Percentiles rank a stretch among this genome's conserved stretches.
Evolutionary conservation across 441 rosid species (phyloP).

Genomic region (Biscutella laevigata): DNA sequence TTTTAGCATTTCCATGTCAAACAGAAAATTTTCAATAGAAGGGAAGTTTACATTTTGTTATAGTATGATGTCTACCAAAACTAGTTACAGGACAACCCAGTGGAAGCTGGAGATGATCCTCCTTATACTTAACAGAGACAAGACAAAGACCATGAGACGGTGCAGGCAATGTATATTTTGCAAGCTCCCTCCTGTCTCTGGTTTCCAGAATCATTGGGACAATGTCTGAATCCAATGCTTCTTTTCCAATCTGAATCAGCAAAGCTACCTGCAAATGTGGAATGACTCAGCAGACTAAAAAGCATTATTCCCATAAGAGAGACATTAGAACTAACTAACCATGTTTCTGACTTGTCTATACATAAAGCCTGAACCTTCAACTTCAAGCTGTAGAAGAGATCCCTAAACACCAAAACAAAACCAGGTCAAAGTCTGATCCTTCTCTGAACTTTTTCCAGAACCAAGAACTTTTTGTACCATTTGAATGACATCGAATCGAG

Average conservation of each 20-base stretch:
- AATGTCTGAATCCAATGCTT: slow-evolving; percentile 63
- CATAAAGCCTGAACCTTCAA: slow-evolving; percentile 83
- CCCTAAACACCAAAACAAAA: slow-evolving; percentile 37
- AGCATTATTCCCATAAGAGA: background rate
- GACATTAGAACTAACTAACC: slow-evolving; percentile 35
- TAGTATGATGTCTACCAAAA: slow-evolving; percentile 54
- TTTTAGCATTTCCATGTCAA: background rate
- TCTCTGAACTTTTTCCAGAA: background rate
- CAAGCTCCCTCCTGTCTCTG: slow-evolving; percentile 64
- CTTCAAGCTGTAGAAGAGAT: slow-evolving; percentile 65
- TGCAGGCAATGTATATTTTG: slow-evolving; percentile 46
- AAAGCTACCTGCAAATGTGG: slow-evolving; percentile 52
- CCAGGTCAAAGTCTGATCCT: background rate
- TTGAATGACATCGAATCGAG: slow-evolving; percentile 50
- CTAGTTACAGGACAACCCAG: slow-evolving; percentile 48
- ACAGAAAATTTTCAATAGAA: slow-evolving; percentile 12
- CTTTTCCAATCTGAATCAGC: slow-evolving; percentile 74
- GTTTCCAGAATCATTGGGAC: slow-evolving; percentile 57
- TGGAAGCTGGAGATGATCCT: slow-evolving; percentile 61
- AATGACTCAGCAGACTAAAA: slow-evolving; percentile 6
- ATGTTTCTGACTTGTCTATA: slow-evolving; percentile 88
- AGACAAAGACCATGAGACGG: slow-evolving; percentile 81
- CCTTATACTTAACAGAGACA: slow-evolving; percentile 47
- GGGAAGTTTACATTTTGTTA: slow-evolving; percentile 65
- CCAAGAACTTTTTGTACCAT: slow-evolving; percentile 36